Percentiles rank a stretch among this genome's conserved stretches.
Conservation (phyloP, 768 basidiomycete species). For the Zangia roseola region DNA sequence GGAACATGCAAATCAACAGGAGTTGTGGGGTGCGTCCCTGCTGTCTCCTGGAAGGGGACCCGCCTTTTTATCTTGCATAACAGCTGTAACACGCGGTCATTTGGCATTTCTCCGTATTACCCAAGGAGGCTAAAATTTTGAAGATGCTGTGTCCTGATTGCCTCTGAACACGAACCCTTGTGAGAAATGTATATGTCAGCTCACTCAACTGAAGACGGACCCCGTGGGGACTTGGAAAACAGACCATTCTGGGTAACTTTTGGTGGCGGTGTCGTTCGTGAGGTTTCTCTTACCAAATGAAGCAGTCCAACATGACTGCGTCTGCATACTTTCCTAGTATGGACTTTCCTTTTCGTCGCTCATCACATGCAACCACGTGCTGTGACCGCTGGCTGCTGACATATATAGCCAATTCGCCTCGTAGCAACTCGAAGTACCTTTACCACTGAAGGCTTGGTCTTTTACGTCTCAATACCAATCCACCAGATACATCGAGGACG, state of each 20-base stretch:
- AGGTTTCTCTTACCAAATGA: constrained; percentile 11
- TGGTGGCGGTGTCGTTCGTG: constrained; percentile 18
- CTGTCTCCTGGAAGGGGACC: too few species aligned
- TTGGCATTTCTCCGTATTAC: constrained; percentile 24
- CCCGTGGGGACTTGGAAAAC: constrained; percentile 3
- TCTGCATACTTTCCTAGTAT: constrained; percentile 14
- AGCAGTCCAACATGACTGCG: constrained; percentile 23
- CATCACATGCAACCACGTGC: too few species aligned
- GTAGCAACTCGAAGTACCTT: too few species aligned
- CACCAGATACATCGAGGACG: too few species aligned
- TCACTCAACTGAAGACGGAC: constrained; percentile 10
- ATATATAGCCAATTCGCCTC: too few species aligned
- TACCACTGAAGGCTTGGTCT: too few species aligned
- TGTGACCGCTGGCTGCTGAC: too few species aligned
- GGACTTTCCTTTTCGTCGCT: constrained; percentile 21
- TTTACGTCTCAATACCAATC: too few species aligned
- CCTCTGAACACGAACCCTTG: constrained; percentile 19
- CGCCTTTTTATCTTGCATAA: constrained; percentile 26
- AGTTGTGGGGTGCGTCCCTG: neutral
- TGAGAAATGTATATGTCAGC: constrained; percentile 33
- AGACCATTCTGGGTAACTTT: constrained; percentile 26
- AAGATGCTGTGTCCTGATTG: constrained; percentile 31
- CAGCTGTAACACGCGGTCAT: constrained; percentile 16
- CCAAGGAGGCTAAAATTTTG: constrained; percentile 19
- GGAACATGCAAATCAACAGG: constrained; percentile 2